Base-by-base conservation (phyloP, 2,329 filamentous ascomycete genomes). In the Pseudogymnoascus sp. region DNA sequence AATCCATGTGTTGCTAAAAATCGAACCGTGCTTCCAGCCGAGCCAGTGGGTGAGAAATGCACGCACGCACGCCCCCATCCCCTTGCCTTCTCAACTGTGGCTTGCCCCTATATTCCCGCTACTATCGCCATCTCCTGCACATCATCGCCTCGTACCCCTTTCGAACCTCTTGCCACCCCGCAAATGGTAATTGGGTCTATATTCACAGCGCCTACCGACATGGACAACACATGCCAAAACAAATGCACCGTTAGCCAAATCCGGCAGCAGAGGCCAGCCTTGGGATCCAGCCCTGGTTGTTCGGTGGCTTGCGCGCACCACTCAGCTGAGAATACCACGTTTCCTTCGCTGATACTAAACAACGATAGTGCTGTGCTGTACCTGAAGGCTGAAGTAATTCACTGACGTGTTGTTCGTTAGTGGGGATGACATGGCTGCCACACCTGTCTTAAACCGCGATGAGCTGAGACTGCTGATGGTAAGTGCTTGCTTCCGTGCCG, bases 341-440 rank as follows among this genome's bases (percentile, higher is more conserved):
- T 43, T 50, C 30, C 25, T n/a, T 30, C 30, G n/a, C 8, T n/a
- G 6, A 50, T 50, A 30, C 25, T n/a, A 30, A n/a, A 30, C 43
- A 9, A 8, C 30, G 14, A 30, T 18, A 50, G 30, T 50, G 25
- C 43, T 50, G 25, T 12, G 16, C 14, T 47, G 7, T 47, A 30
- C 8, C 8, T 5, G 25, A 30, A 30, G 43, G 43, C 43, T 50
- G 43, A 50, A 25, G 16, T 30, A 16, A 50, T 30, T 30, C 43
- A 30, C 25, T 18, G 43, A 30, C n/a, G 43, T 50, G 43, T 30
- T 50, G 43, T 6, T 20, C 43, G 43, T 50, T 16, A 50, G 43
- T 30, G 43, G 43, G 16, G 43, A 30, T 50, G 43, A 50, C 43
- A 50, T 50, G 43, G 43, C 43, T 50, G 43, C 39, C 39, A 43